Percentiles rank a stretch among this genome's conserved stretches.
These are phyloP conservation scores for Ceratobasidium sp. DNA, from an alignment of 1,284 basidiomycete species.

Conservation along the genomic window DNA sequence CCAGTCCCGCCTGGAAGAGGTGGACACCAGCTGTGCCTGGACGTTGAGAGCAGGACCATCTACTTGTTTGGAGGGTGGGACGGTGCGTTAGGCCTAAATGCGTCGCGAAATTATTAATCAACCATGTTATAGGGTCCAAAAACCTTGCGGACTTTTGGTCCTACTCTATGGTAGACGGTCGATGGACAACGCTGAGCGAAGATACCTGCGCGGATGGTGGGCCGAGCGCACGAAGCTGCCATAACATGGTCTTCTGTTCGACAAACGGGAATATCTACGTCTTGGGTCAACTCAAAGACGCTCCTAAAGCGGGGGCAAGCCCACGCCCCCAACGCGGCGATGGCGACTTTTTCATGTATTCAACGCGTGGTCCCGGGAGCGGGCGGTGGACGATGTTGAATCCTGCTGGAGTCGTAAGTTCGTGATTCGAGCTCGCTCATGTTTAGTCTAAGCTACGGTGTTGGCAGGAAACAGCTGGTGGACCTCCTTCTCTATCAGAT, in stretches of 20 bases:
- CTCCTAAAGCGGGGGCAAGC: slow-evolving; percentile 15
- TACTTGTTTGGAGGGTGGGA: slow-evolving; percentile 87
- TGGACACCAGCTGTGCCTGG: slow-evolving; percentile 86
- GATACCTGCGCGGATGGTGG: slow-evolving; percentile 68
- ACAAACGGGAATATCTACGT: slow-evolving; percentile 78
- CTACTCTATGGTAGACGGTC: slow-evolving; percentile 70
- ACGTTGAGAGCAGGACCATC: slow-evolving; percentile 68
- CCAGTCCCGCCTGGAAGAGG: slow-evolving; percentile 71
- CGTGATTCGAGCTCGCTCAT: slow-evolving; percentile 11
- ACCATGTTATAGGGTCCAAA: slow-evolving; percentile 52
- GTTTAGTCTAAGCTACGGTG: neutral
- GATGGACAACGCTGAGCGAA: slow-evolving; percentile 71
- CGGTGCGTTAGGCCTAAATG: slow-evolving; percentile 57
- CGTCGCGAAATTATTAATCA: slow-evolving; percentile 25
- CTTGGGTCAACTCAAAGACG: slow-evolving; percentile 53
- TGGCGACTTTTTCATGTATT: slow-evolving; percentile 76
- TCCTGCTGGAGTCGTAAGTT: slow-evolving; percentile 69
- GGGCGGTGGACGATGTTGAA: slow-evolving; percentile 76
- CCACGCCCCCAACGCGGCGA: slow-evolving; percentile 18
- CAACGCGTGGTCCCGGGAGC: slow-evolving; percentile 66
- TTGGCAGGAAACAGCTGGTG: slow-evolving; percentile 64
- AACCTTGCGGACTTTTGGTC: slow-evolving; percentile 84
- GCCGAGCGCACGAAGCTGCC: slow-evolving; percentile 78
- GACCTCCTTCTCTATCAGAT: slow-evolving; percentile 80
- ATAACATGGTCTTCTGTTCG: slow-evolving; percentile 83